These are phyloP conservation scores for Hypoxylon cercidicola DNA, from an alignment of 495 filamentous ascomycete genomes.

Conservation along the genomic window DNA sequence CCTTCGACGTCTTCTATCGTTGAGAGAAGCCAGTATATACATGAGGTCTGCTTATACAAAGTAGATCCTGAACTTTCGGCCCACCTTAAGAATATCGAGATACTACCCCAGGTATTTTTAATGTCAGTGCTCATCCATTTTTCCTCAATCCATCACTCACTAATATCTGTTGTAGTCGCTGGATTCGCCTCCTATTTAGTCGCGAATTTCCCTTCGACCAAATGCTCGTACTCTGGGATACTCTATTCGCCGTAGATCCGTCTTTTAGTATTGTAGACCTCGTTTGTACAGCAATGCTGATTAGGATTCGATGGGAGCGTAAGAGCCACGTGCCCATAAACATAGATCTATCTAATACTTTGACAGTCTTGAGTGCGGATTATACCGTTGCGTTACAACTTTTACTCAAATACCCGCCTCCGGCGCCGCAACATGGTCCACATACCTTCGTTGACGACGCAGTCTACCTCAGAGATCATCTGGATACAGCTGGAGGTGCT, in stretches of 20 bases:
- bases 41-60: conserved; percentile 78
- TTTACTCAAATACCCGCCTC: conserved; percentile 82
- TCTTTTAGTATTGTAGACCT: conserved; percentile 84
- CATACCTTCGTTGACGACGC: conserved; percentile 87
- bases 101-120: conserved; percentile 96
- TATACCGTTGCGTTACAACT: conserved; percentile 85
- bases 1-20: conserved; percentile 76
- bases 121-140: conserved; percentile 69
- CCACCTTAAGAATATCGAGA: conserved; percentile 84
- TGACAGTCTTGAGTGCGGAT: conserved; percentile 80
- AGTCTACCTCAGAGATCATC: conserved; percentile 81
- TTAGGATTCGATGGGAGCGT: conserved; percentile 93
- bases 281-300: conserved; percentile 92
- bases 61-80: conserved; percentile 84
- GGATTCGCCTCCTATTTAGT: conserved; percentile 93
- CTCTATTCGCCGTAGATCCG: conserved; percentile 88
- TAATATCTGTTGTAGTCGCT: conserved; percentile 69
- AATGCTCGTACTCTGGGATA: conserved; percentile 87
- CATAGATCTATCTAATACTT: conserved; percentile 1
- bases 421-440: conserved; percentile 69
- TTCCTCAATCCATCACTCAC: not conserved
- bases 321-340: conserved; percentile 46
- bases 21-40: conserved; percentile 82
- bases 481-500: conserved; percentile 74
- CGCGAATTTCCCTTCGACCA: conserved; percentile 92